A percentile compares a stretch with the other conserved stretches of the same genome.
Conservation (phyloP, 108 stramenopile genomes). For the Schizochytrium sp. region DNA sequence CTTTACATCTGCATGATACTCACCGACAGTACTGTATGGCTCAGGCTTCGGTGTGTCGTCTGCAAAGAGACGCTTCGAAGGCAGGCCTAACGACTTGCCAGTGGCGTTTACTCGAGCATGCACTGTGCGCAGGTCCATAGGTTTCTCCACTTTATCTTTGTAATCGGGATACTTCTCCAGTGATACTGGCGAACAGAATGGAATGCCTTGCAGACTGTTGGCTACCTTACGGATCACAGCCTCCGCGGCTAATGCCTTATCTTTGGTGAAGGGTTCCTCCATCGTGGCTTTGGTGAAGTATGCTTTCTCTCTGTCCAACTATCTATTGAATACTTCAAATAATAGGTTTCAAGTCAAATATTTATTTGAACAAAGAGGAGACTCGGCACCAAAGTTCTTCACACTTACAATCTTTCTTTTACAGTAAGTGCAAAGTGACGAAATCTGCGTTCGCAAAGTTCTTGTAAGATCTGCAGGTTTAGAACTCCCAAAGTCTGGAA, state of each 20-base stretch:
- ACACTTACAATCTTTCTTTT: too few species aligned
- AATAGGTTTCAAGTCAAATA: too few species aligned
- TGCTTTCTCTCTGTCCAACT: too few species aligned
- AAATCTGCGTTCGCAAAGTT: too few species aligned
- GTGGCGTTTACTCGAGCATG: conserved; percentile 19
- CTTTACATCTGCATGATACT: conserved; percentile 5
- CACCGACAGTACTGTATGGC: background rate
- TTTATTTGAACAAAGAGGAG: too few species aligned
- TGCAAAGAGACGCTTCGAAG: background rate
- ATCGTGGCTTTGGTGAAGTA: background rate
- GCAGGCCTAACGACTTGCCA: conserved; percentile 24
- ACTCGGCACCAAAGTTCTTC: too few species aligned
- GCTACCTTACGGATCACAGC: background rate
- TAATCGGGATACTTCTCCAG: background rate
- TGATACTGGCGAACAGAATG: conserved; percentile 36
- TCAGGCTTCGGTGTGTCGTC: background rate
- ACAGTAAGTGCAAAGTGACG: too few species aligned
- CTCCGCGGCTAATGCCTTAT: background rate
- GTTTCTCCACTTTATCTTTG: background rate
- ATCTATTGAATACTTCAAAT: too few species aligned
- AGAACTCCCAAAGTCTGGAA: too few species aligned
- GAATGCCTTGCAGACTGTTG: background rate
- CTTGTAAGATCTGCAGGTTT: too few species aligned
- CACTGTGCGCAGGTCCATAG: conserved; percentile 58
- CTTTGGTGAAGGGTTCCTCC: background rate